A percentile compares a stretch with the other conserved stretches of the same genome.
Conservation (phyloP, 1,284 basidiomycete genomes). For the Pseudozyma thailandica region DNA sequence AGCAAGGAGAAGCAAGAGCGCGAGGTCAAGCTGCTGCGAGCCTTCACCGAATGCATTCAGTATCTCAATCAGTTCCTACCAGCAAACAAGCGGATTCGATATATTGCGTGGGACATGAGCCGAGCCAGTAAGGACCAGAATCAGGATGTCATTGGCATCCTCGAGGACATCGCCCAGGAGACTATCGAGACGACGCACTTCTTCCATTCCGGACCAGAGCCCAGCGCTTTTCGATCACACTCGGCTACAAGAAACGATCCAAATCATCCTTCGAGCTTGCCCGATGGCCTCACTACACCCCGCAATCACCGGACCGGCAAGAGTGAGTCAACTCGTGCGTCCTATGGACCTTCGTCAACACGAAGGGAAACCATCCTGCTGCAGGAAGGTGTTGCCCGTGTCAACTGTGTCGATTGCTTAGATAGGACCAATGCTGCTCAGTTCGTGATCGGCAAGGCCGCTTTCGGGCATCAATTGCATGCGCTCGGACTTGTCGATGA, state of each 20-base stretch:
- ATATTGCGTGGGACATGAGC: conserved; percentile 92
- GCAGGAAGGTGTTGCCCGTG: conserved; percentile 82
- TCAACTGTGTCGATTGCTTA: conserved; percentile 83
- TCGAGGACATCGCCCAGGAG: conserved; percentile 95
- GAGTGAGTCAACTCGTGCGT: not conserved
- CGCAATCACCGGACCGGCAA: not conserved
- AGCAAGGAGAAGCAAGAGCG: conserved; percentile 76
- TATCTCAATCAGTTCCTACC: conserved; percentile 98
- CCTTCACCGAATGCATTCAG: conserved; percentile 89
- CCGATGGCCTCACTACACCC: not conserved
- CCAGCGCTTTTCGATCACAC: conserved; percentile 22
- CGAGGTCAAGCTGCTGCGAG: conserved; percentile 90
- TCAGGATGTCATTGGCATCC: conserved; percentile 92
- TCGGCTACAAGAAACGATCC: conserved; percentile 3
- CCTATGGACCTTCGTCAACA: not conserved
- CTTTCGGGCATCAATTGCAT: conserved; percentile 93
- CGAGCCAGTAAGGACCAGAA: conserved; percentile 77
- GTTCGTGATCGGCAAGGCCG: conserved; percentile 96
- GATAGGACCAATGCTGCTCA: conserved; percentile 95
- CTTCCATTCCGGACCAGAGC: conserved; percentile 77
- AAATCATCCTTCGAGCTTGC: not conserved
- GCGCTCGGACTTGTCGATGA: conserved; percentile 80
- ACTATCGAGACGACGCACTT: conserved; percentile 90
- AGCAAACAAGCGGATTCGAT: conserved; percentile 79
- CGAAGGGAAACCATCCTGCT: conserved; percentile 74